These are phyloP conservation scores for Austroboletus novae-zelandiae DNA, from an alignment of 1,284 basidiomycete species.

Conservation along the genomic window DNA sequence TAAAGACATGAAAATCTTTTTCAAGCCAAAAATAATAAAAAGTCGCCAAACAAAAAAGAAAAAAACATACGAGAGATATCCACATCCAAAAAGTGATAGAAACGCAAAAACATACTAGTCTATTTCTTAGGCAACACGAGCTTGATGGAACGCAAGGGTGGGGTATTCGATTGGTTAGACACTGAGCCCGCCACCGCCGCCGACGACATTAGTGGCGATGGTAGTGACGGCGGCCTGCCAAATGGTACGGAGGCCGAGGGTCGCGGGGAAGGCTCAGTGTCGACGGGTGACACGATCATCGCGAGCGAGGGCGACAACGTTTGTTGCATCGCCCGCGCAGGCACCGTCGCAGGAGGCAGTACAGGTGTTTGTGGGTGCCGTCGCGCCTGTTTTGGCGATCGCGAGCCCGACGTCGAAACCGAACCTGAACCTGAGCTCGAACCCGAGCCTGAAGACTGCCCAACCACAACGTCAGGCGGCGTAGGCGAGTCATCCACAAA, in stretches of 20 bases:
- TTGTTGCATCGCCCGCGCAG: constrained; percentile 42
- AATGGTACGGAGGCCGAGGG: constrained; percentile 27
- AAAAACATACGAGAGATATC: constrained; percentile 2
- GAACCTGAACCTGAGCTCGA: constrained; percentile 12
- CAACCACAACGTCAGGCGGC: constrained; percentile 15
- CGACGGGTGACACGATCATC: constrained; percentile 42
- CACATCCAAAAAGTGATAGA: not conserved
- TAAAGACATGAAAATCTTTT: not conserved
- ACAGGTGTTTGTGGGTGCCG: constrained; percentile 34
- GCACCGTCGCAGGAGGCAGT: constrained; percentile 21
- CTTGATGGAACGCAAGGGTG: constrained; percentile 31
- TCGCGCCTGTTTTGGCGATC: constrained; percentile 33
- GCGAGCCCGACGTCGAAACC: constrained; percentile 19
- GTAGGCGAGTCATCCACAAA: constrained; percentile 40
- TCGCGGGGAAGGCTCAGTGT: constrained; percentile 33
- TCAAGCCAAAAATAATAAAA: not conserved
- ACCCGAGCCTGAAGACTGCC: constrained; percentile 8
- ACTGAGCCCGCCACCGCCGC: constrained; percentile 1
- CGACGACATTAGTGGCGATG: constrained; percentile 11
- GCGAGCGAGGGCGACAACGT: constrained; percentile 43
- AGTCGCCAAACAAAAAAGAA: not conserved
- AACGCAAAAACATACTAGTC: not conserved
- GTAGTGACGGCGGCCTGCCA: constrained; percentile 10
- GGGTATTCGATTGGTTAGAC: constrained; percentile 25
- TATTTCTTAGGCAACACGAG: constrained; percentile 35